Base-by-base conservation (phyloP, 2,329 filamentous ascomycete genomes). In the Exophiala mesophila region DNA sequence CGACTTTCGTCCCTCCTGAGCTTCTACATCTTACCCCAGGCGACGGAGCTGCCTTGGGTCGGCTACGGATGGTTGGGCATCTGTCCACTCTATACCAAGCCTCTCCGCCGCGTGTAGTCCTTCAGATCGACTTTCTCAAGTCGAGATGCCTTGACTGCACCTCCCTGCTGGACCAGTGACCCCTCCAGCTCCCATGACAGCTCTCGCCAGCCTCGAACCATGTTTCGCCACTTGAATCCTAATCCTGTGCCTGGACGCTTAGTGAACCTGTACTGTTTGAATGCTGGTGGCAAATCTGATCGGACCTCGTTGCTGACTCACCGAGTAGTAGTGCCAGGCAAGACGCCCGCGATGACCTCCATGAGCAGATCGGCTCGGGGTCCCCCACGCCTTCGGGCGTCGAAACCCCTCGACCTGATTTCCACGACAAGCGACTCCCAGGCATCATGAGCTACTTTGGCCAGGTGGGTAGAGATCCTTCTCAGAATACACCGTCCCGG, bases 391-490 rank as follows among this genome's bases (percentile, higher is more conserved):
- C 88, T 60, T 94, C 89, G 57, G 88, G 89, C 60, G 80, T 94
- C 65, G 85, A 88, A 55, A 98, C 92, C 51, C 92, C 92, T 56
- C 85, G 89, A 61, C 92, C 92, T 55, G 90, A 97, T 69, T 83
- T 85, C 52, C 83, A 85, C 61, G 92, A 98, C 72, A 96, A 95
- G 72, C 85, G 92, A 69, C 76, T 94, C 63, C 92, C 92, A 56
- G 87, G 88, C 64, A 94, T 97, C 72, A 84, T 92, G 77, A 94
- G 84, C 75, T 96, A 92, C 76, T 95, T 97, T 78, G 85, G 84
- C 73, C 92, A 98, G 90, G 92, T 98, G 94, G 83, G 92, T 96
- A 78, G 78, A 76, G 80, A 78, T 73, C 80, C 82, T 81, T 76
- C 77, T 76, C 63, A 67, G 68, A 72, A 52, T 61, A 54, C 63